phyloP scores from a whole-genome alignment of 805 yeast genomes.

The Nakazawaea peltata region DNA sequence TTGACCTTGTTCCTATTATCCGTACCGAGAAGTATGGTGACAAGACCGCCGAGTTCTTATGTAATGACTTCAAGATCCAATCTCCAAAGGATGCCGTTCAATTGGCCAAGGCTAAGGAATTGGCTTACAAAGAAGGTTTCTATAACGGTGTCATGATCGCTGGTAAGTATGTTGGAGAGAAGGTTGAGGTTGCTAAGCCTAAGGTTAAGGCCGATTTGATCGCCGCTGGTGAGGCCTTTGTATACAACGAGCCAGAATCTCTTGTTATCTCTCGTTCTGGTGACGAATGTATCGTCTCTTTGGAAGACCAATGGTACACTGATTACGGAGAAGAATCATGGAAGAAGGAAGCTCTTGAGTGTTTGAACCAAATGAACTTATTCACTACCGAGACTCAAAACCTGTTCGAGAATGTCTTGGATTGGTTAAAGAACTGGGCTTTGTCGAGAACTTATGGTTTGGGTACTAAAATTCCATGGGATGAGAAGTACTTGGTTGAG shows the following conservation, averaged over 20 bases:
- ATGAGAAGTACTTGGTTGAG: constrained; percentile 85
- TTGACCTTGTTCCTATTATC: constrained; percentile 67
- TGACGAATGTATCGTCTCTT: constrained; percentile 91
- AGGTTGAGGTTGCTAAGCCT: constrained; percentile 86
- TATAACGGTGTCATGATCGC: constrained; percentile 77
- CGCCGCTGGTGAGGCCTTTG: constrained; percentile 71
- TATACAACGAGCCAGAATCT: constrained; percentile 91
- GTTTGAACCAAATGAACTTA: constrained; percentile 68
- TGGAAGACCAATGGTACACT: constrained; percentile 97
- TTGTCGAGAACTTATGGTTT: constrained; percentile 94
- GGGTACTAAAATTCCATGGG: constrained; percentile 97
- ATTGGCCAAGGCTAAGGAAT: constrained; percentile 87
- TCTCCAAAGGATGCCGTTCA: constrained; percentile 88
- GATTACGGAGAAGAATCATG: constrained; percentile 94
- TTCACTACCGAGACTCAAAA: constrained; percentile 78
- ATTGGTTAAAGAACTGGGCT: constrained; percentile 98
- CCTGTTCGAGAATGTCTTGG: constrained; percentile 89
- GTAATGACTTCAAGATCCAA: constrained; percentile 81
- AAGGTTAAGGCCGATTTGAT: constrained; percentile 79
- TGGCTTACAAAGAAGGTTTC: constrained; percentile 94
- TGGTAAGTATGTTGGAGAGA: constrained; percentile 83
- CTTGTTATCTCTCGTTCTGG: constrained; percentile 90
- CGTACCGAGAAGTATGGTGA: constrained; percentile 84
- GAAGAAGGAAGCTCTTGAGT: constrained; percentile 75
- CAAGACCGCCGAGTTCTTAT: constrained; percentile 74